Evolutionary conservation across 2,329 filamentous ascomycete species (phyloP).

Genomic region (Alternaria burnsii): DNA sequence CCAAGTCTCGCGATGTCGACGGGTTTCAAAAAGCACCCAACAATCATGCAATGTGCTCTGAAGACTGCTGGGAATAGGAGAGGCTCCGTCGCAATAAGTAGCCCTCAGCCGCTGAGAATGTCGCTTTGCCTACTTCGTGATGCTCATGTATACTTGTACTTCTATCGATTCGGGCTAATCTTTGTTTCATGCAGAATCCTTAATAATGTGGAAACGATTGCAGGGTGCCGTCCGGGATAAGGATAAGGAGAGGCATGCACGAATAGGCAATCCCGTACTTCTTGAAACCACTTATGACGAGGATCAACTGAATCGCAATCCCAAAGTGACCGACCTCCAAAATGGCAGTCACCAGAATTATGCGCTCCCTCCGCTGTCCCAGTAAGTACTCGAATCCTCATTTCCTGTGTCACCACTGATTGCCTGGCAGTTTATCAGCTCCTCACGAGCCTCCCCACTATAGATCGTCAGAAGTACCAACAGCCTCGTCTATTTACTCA

Average conservation of each 20-base stretch:
- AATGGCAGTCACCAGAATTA: conserved; percentile 39
- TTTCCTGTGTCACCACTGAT: conserved; percentile 4
- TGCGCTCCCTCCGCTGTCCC: conserved; percentile 26
- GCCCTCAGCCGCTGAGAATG: not conserved
- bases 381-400: conserved; percentile 33
- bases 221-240: conserved; percentile 54
- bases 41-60: conserved; percentile 1
- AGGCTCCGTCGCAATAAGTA: not conserved
- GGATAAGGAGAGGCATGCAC: conserved; percentile 52
- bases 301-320: conserved; percentile 52
- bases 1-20: conserved; percentile 7
- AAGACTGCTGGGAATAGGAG: not conserved
- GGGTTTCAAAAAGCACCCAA: not conserved
- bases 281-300: conserved; percentile 58
- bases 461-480: conserved; percentile 39
- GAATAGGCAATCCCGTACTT: conserved; percentile 57
- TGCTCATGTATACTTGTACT: conserved; percentile 16
- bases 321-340: conserved; percentile 41
- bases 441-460: conserved; percentile 34
- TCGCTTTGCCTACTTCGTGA: conserved; percentile 8
- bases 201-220: conserved; percentile 63
- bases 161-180: conserved; percentile 31
- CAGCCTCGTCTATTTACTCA: conserved; percentile 68
- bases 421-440: conserved; percentile 29
- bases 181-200: conserved; percentile 34